Conservation (phyloP, 805 yeast genomes). For the Ogataea sp. region DNA sequence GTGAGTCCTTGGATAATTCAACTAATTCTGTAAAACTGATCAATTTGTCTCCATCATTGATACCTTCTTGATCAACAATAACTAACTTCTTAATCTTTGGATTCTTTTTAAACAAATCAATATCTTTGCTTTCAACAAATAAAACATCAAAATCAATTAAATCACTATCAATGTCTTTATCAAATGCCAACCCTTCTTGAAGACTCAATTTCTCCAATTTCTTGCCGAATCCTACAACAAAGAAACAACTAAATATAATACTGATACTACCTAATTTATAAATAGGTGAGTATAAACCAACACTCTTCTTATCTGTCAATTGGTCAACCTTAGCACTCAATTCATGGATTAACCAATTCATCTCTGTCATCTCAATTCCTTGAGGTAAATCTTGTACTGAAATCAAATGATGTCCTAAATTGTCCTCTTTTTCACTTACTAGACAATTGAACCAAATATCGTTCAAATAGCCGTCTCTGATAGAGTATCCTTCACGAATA, state of each 20-base stretch:
- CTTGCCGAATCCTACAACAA: slow-evolving; percentile 23
- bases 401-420: slow-evolving; percentile 9
- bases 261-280: slow-evolving; percentile 12
- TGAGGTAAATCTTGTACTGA: slow-evolving; percentile 2
- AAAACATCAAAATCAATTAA: slow-evolving; percentile 29
- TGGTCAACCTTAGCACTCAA: slow-evolving; percentile 14
- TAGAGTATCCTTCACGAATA: slow-evolving; percentile 52
- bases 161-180: slow-evolving; percentile 25
- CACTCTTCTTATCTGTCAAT: slow-evolving; percentile 15
- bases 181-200: not conserved
- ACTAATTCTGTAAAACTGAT: slow-evolving; percentile 12
- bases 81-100: slow-evolving; percentile 18
- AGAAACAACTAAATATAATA: slow-evolving; percentile 20
- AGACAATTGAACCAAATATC: slow-evolving; percentile 62
- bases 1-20: too few species aligned
- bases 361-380: slow-evolving; percentile 4
- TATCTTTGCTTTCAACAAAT: slow-evolving; percentile 10
- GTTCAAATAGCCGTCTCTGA: slow-evolving; percentile 67
- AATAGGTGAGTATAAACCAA: slow-evolving; percentile 17
- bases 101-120: slow-evolving; percentile 4
- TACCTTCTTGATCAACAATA: slow-evolving; percentile 14
- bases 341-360: slow-evolving; percentile 26
- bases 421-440: slow-evolving; percentile 22
- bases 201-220: slow-evolving; percentile 24
- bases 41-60: slow-evolving; percentile 23